Evolutionary conservation across 352 stramenopile genomes (phyloP), one percentile per base, ranked within the genome.

Genomic region (Phytopythium montanum): DNA sequence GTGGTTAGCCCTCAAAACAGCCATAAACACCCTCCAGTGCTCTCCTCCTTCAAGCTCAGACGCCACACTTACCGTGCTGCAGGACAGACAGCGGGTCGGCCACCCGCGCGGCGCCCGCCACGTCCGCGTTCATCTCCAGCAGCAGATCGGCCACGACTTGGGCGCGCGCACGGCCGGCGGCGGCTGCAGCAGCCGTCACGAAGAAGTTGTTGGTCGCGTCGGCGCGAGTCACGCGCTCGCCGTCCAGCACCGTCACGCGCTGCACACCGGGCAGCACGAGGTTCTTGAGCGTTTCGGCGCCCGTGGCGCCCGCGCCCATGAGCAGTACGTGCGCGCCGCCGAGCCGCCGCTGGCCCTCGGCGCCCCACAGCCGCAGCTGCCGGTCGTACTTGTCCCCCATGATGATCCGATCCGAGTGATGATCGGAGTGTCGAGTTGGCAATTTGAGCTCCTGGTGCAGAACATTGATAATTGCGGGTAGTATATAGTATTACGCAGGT

Each of bases 221-320:
- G 18, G 74, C 70, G 34, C 86, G 68, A 8, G 74, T 72, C 52
- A 97, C 90, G 2, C 45, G 56, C 26, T 72, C 70, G 55, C 96
- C 93, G 81, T 99, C 97, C 9, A 99, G 60, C 19, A 99, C 87
- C 28, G 90, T 95, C 68, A 99, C 98, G 33, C 74, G 75, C 52
- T 92, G 76, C 19, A 97, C 72, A 21, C 92, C 82, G 18, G 92
- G 92, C 29, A 98, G 73, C 54, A 98, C 91, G 25, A 99, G 75
- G 80, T 99, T 99, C 81, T 99, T 99, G 52, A 99, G 80, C 29
- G 95, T 97, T 79, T 99, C 97, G 2, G 96, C 96, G 14, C 94
- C 97, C 5, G 92, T 98, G 12, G 96, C 85, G 18, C 92, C 87
- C 1, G 95, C 90, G 26, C 95, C 76, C 10, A 99, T 49, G 21